These are phyloP conservation scores for Sclerotinia minor DNA, from an alignment of 2,329 filamentous ascomycete genomes.

Conservation along the genomic window DNA sequence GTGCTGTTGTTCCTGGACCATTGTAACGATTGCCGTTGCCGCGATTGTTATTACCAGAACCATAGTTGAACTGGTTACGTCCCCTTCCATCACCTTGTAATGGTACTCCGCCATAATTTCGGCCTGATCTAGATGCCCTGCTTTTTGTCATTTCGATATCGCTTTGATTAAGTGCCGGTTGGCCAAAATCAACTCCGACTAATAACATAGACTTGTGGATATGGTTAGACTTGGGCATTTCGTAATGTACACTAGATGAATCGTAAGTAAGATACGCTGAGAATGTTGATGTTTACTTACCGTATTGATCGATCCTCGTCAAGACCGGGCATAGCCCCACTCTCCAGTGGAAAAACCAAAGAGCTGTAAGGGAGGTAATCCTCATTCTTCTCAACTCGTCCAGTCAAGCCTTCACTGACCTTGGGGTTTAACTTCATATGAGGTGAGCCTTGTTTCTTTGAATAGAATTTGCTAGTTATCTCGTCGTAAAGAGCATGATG, in stretches of 20 bases:
- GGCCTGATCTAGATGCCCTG: slow-evolving; percentile 64
- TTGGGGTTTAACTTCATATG: slow-evolving; percentile 73
- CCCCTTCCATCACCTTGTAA: slow-evolving; percentile 52
- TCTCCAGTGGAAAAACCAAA: slow-evolving; percentile 74
- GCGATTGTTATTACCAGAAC: slow-evolving; percentile 37
- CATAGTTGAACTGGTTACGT: slow-evolving; percentile 56
- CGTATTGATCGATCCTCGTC: slow-evolving; percentile 85
- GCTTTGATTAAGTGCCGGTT: slow-evolving; percentile 68
- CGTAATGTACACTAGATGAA: slow-evolving; percentile 71
- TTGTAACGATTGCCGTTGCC: slow-evolving; percentile 21
- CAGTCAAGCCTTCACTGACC: slow-evolving; percentile 74
- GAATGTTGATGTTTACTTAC: slow-evolving; percentile 50
- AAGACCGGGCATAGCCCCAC: slow-evolving; percentile 69
- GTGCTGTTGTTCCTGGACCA: slow-evolving; percentile 20
- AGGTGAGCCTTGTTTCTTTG: slow-evolving; percentile 72
- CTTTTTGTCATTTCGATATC: slow-evolving; percentile 74
- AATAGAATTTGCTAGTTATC: slow-evolving; percentile 82
- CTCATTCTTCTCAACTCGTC: slow-evolving; percentile 77
- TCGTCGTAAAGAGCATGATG: slow-evolving; percentile 81
- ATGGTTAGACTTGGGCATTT: slow-evolving; percentile 71
- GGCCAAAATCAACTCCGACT: slow-evolving; percentile 73
- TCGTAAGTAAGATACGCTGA: slow-evolving; percentile 32
- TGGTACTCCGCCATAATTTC: slow-evolving; percentile 68
- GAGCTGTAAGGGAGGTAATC: slow-evolving; percentile 81
- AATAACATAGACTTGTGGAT: slow-evolving; percentile 93